phyloP scores from a whole-genome alignment of 768 basidiomycete genomes.

The Agaricus sinodeliciosus region DNA sequence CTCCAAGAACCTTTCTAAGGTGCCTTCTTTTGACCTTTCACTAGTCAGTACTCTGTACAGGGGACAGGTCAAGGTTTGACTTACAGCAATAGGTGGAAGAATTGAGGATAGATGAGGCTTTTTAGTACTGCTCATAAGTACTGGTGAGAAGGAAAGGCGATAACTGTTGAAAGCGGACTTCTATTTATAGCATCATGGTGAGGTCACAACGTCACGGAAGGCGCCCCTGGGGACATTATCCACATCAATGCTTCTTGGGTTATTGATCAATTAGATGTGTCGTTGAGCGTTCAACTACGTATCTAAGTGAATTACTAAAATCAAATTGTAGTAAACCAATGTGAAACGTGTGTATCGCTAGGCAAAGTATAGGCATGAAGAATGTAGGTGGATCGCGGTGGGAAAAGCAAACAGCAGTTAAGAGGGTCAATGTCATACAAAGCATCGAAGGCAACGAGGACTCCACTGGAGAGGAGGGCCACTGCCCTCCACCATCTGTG shows the following conservation, averaged over 20 bases:
- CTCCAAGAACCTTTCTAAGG: slow-evolving; percentile 40
- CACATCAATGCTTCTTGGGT: too few relatives aligned
- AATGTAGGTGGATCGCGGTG: not conserved
- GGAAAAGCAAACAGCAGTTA: not conserved
- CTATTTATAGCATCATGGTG: too few relatives aligned
- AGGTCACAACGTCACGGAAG: too few relatives aligned
- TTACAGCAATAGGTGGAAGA: slow-evolving; percentile 22
- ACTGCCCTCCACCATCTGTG: slow-evolving; percentile 15
- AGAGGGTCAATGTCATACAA: not conserved
- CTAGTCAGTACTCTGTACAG: slow-evolving; percentile 17
- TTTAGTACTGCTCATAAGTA: slow-evolving; percentile 15
- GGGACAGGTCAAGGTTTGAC: not conserved
- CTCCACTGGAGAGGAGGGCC: slow-evolving; percentile 7
- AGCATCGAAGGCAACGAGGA: not conserved
- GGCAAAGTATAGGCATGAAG: not conserved
- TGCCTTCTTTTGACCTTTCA: slow-evolving; percentile 44
- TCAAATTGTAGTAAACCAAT: too few relatives aligned
- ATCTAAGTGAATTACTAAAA: too few relatives aligned
- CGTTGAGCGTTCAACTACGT: too few relatives aligned
- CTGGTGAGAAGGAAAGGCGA: not conserved
- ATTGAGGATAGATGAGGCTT: slow-evolving; percentile 25
- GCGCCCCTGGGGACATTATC: too few relatives aligned
- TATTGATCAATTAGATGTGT: too few relatives aligned
- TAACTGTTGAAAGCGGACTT: too few relatives aligned
- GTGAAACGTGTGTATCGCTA: not conserved